These are phyloP conservation scores for Umbilicaria muhlenbergii DNA, from an alignment of 495 filamentous ascomycete species.

Conservation along the genomic window DNA sequence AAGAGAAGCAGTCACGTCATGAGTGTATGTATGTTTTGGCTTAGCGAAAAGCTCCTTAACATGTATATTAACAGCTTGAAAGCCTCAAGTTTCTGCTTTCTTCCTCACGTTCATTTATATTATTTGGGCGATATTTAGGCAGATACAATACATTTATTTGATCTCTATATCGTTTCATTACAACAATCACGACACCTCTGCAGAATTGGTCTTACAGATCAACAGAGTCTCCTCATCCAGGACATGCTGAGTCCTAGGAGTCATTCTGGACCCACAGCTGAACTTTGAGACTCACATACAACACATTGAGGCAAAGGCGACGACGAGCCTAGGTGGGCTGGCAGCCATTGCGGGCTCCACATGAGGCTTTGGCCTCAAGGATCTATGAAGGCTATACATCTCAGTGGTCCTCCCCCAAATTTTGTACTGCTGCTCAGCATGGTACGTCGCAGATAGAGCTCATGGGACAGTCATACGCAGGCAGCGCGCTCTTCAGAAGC, in stretches of 20 bases:
- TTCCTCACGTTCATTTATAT: too few relatives aligned
- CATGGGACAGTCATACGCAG: not conserved
- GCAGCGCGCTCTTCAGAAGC: constrained; percentile 6
- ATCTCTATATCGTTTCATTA: too few relatives aligned
- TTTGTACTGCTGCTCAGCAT: constrained; percentile 9
- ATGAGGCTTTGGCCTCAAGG: constrained; percentile 7
- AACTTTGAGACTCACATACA: constrained; percentile 5
- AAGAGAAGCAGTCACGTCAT: too few relatives aligned
- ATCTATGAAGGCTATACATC: constrained; percentile 9
- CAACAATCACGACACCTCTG: not conserved
- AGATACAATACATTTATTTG: too few relatives aligned
- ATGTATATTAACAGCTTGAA: too few relatives aligned
- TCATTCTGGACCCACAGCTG: not conserved
- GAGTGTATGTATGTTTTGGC: too few relatives aligned
- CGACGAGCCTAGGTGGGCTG: constrained; percentile 6
- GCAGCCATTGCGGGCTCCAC: constrained; percentile 6
- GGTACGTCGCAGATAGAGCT: constrained; percentile 2
- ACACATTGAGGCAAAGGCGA: constrained; percentile 8
- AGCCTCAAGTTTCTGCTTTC: too few relatives aligned
- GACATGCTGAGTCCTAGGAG: not conserved
- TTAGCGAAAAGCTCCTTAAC: too few relatives aligned
- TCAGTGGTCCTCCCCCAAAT: constrained; percentile 10
- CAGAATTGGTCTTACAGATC: not conserved
- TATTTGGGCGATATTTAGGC: too few relatives aligned
- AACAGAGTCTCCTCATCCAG: not conserved